A percentile compares a stretch with the other conserved stretches of the same genome.
Conservation (phyloP, 202 grass and related monocot genomes). For the Elaeis oleifera region DNA sequence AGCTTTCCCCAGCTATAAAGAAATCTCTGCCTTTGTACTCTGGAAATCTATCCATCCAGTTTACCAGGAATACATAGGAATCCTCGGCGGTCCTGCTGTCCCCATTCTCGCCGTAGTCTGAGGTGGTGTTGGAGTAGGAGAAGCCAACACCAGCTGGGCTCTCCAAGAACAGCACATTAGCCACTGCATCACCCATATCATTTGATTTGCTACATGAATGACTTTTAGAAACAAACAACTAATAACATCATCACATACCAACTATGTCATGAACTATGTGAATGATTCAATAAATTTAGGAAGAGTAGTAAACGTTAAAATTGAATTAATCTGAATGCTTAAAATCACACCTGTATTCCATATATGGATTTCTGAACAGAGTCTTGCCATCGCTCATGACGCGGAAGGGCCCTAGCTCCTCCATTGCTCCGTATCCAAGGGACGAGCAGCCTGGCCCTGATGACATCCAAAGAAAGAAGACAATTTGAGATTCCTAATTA, state of each 20-base stretch:
- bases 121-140: constrained; percentile 86
- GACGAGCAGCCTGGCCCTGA: constrained; percentile 75
- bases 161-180: constrained; percentile 87
- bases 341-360: constrained; percentile 55
- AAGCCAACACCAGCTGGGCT: constrained; percentile 80
- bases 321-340: no score
- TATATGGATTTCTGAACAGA: constrained; percentile 71
- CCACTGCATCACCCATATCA: constrained; percentile 16
- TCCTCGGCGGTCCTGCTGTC: constrained; percentile 58
- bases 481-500: neutral
- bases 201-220: no score
- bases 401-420: constrained; percentile 87
- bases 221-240: no score
- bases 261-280: no score
- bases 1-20: constrained; percentile 85
- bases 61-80: constrained; percentile 41
- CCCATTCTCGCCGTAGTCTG: constrained; percentile 46
- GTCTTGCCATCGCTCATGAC: constrained; percentile 82
- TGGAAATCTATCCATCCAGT: constrained; percentile 67
- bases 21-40: constrained; percentile 80
- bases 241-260: no score
- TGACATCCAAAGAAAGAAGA: neutral
- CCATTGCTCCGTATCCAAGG: constrained; percentile 82
- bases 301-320: no score
- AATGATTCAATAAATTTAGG: no score